Percentiles rank a stretch among this genome's conserved stretches.
These are phyloP conservation scores for Diutina pseudorugosa DNA, from an alignment of 1,139 yeast species.

Conservation along the genomic window DNA sequence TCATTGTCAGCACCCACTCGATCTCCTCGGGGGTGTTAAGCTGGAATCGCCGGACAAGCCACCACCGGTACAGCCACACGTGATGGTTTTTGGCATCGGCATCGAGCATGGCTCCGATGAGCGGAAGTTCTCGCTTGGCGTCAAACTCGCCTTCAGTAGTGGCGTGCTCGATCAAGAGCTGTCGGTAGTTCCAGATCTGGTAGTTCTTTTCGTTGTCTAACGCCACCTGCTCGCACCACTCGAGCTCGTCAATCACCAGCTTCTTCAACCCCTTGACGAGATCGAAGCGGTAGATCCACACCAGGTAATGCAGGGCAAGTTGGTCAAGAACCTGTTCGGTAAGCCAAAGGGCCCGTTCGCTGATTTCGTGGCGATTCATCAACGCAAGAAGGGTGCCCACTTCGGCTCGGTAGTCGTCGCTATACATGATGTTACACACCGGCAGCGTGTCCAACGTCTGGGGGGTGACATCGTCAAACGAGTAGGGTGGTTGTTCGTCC, in stretches of 20 bases:
- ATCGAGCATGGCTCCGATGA: slow-evolving; percentile 53
- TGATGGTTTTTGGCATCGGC: slow-evolving; percentile 88
- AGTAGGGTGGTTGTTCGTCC: neutral
- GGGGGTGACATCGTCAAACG: neutral
- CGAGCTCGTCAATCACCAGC: slow-evolving; percentile 36
- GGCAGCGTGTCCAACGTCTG: neutral
- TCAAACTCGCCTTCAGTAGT: slow-evolving; percentile 20
- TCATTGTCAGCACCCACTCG: slow-evolving; percentile 34
- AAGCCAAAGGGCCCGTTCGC: slow-evolving; percentile 58
- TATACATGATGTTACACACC: slow-evolving; percentile 67
- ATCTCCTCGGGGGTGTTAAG: slow-evolving; percentile 39
- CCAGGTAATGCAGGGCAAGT: slow-evolving; percentile 86
- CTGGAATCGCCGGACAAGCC: slow-evolving; percentile 52
- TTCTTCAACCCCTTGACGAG: slow-evolving; percentile 30
- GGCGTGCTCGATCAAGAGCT: slow-evolving; percentile 34
- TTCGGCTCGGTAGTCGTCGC: slow-evolving; percentile 50
- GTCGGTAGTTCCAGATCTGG: slow-evolving; percentile 93
- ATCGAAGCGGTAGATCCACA: slow-evolving; percentile 71
- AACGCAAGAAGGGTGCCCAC: slow-evolving; percentile 56
- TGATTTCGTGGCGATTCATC: slow-evolving; percentile 46
- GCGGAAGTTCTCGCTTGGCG: slow-evolving; percentile 46
- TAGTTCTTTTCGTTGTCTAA: slow-evolving; percentile 77
- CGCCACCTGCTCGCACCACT: slow-evolving; percentile 73
- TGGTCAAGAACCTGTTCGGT: slow-evolving; percentile 51
- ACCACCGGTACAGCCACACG: slow-evolving; percentile 86